Evolutionary conservation across 306 rosid genomes (phyloP).

Genomic region (Inga oerstediana): DNA sequence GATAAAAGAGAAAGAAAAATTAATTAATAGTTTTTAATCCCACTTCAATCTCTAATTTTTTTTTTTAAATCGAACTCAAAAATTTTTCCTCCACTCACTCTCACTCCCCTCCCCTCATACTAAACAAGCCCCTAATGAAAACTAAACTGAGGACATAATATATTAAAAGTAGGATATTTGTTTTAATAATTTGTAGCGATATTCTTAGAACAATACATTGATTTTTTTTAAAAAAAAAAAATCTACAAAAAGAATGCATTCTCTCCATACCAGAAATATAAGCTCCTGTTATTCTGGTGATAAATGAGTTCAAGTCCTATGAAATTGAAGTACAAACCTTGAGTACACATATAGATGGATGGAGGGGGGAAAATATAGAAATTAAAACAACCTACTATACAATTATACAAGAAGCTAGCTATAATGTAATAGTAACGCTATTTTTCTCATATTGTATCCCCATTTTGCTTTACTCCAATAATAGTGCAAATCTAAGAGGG

Average conservation of each 20-base stretch:
- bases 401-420: slow-evolving; percentile 51
- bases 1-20: no score
- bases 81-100: no score
- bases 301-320: slow-evolving; percentile 39
- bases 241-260: neutral
- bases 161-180: neutral
- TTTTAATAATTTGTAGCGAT: neutral
- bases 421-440: slow-evolving; percentile 15
- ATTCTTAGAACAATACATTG: neutral
- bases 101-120: no score
- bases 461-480: slow-evolving; percentile 30
- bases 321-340: slow-evolving; percentile 40
- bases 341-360: slow-evolving; percentile 28
- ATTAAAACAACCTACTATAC: slow-evolving; percentile 56
- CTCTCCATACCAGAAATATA: slow-evolving; percentile 22
- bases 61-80: no score
- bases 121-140: neutral
- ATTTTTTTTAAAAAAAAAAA: neutral
- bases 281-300: slow-evolving; percentile 34
- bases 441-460: slow-evolving; percentile 43
- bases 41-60: no score
- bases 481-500: slow-evolving; percentile 39
- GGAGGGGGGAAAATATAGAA: neutral
- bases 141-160: neutral
- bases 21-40: no score